Conservation (phyloP, 257 asterid species). For the Scutellaria barbata region DNA sequence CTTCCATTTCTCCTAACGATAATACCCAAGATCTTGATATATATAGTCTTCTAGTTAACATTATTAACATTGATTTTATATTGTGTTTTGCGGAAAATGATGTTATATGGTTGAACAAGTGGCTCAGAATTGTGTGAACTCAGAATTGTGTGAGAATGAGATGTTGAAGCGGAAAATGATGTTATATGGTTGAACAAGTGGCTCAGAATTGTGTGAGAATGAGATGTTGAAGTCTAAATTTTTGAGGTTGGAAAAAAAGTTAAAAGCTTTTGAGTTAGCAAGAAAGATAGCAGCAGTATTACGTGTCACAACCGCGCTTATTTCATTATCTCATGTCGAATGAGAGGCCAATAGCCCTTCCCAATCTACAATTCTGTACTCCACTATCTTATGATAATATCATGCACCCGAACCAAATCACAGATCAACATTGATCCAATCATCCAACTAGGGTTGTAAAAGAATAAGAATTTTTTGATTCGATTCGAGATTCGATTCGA, state of each 20-base stretch:
- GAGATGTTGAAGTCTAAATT: neutral
- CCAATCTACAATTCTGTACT: neutral
- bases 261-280: neutral
- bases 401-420: neutral
- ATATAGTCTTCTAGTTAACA: neutral
- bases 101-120: neutral
- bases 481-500: too few species aligned
- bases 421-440: neutral
- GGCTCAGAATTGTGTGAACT: slow-evolving; percentile 10
- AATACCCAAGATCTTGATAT: neutral
- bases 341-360: slow-evolving; percentile 28
- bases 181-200: neutral
- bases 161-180: neutral
- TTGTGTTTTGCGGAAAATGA: neutral
- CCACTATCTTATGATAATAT: neutral
- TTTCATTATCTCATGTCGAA: slow-evolving; percentile 22
- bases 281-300: slow-evolving; percentile 7
- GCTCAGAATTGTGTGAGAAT: neutral
- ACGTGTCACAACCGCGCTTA: slow-evolving; percentile 23
- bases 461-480: too few species aligned
- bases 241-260: neutral
- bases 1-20: too few species aligned
- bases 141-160: neutral
- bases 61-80: neutral
- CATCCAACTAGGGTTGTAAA: too few species aligned